Evolutionary conservation across 1,284 basidiomycete genomes (phyloP), one percentile per base, ranked within the genome.

Genomic region (Kwoniella shivajii): DNA sequence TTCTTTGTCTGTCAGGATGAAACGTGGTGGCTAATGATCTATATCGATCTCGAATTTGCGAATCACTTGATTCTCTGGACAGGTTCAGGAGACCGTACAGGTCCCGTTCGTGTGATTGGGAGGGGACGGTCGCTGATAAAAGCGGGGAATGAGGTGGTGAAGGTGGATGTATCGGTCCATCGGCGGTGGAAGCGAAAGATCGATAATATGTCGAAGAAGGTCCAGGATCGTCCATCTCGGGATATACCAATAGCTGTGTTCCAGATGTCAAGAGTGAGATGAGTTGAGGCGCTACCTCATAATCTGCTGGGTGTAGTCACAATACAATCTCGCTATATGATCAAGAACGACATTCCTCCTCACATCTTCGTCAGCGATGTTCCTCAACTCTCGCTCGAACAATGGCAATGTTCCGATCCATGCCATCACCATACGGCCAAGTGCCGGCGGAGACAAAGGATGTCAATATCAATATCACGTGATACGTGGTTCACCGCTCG

Each of bases 1-100:
- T 51, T 65, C 75, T 72, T 57, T 84, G 82, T 55, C 82, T 80
- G 68, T 84, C 82, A 1, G 82, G 82, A 59, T 83, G 82, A 42
- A 80, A 78, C 1, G 78, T 71, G 0, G 80, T 71, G 39, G 75
- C 77, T 0, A 78, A 59, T 9, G 67, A 54, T 27, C 77, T 66
- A 56, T 78, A 78, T 11, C 68, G 47, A 37, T 76, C 75, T 38
- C 71, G 56, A 42, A 78, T 75, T 46, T 74, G 71, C 6, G 65
- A 59, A 7, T 65, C 54, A 9, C 67, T 64, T 2, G 77, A 75
- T 22, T 65, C 62, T 29, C 63, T 61, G 11, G 69, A 59, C 10
- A 78, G 50, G 53, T 78, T 78, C 14, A 78, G 69, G 1, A 78
- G 47, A 18, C 71, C 68, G 50, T 76, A 76, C 7, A 74, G 60